Conservation (phyloP, 345 rosid genomes). For the Camelina laxa region DNA sequence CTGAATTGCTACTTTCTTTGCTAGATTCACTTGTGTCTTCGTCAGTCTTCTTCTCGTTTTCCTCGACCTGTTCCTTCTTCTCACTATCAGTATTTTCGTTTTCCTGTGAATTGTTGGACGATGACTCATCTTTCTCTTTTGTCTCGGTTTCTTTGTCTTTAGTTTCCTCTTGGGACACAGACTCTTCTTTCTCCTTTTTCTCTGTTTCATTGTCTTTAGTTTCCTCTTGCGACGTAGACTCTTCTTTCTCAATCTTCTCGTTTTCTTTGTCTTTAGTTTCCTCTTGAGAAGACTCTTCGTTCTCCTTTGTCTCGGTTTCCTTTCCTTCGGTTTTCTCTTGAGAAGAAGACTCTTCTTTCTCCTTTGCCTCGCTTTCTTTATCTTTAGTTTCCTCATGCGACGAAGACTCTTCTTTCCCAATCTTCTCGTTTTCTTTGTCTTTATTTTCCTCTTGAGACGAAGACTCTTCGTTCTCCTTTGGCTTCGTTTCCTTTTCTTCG, state of each 20-base stretch:
- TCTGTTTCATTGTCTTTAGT: background rate
- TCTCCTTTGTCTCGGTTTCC: background rate
- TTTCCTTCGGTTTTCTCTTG: background rate
- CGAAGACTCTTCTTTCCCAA: conserved; percentile 11
- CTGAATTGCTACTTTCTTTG: conserved; percentile 19
- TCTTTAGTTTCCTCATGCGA: background rate
- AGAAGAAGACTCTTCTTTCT: conserved; percentile 13
- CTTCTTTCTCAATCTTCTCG: background rate
- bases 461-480: background rate
- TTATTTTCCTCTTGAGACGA: conserved; percentile 1
- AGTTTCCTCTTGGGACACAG: background rate
- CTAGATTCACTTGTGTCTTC: conserved; percentile 32
- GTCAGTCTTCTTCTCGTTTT: conserved; percentile 42
- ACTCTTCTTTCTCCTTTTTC: conserved; percentile 7
- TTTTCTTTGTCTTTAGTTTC: background rate
- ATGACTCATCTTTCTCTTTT: conserved; percentile 32
- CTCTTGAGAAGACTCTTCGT: conserved; percentile 22
- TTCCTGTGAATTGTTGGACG: conserved; percentile 26
- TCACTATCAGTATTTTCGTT: conserved; percentile 44
- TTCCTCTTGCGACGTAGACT: conserved; percentile 8
- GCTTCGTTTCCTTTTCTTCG: background rate
- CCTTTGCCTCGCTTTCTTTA: conserved; percentile 6
- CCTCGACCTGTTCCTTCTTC: conserved; percentile 44
- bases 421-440: background rate
- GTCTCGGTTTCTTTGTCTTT: background rate